Conservation (phyloP, 345 rosid species). For the Linum usitatissimum region DNA sequence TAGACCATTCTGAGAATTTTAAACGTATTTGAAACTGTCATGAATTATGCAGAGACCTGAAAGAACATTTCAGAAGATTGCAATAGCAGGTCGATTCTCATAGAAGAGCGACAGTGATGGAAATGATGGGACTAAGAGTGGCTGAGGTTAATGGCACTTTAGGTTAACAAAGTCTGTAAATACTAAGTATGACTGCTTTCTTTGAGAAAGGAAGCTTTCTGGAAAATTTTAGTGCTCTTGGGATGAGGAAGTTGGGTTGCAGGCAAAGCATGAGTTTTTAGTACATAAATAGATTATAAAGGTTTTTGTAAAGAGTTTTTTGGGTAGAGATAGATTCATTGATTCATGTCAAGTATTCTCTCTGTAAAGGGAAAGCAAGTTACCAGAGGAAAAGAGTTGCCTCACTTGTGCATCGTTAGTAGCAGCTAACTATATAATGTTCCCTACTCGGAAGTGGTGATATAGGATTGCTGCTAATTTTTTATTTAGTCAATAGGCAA, state of each 20-base stretch:
- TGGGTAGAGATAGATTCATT: slow-evolving; percentile 24
- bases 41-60: slow-evolving; percentile 59
- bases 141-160: slow-evolving; percentile 91
- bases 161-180: slow-evolving; percentile 38
- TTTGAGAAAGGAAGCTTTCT: slow-evolving; percentile 10
- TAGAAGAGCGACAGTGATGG: slow-evolving; percentile 99
- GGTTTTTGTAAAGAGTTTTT: slow-evolving; percentile 13
- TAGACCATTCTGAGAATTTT: neutral
- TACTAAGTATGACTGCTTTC: slow-evolving; percentile 21
- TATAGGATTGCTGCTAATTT: slow-evolving; percentile 17
- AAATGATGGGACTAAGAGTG: slow-evolving; percentile 99
- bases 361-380: slow-evolving; percentile 15
- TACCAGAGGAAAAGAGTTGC: slow-evolving; percentile 6
- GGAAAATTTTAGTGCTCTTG: slow-evolving; percentile 18
- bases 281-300: slow-evolving; percentile 15
- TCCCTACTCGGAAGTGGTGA: slow-evolving; percentile 1
- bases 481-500: slow-evolving; percentile 22
- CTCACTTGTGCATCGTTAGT: slow-evolving; percentile 5
- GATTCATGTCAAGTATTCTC: slow-evolving; percentile 12
- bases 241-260: slow-evolving; percentile 14
- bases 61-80: slow-evolving; percentile 84
- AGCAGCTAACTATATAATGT: slow-evolving; percentile 19
- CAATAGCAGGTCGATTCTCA: slow-evolving; percentile 97
- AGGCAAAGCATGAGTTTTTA: slow-evolving; percentile 6
- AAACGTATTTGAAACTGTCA: neutral